phyloP scores from a whole-genome alignment of 1,284 basidiomycete genomes.

The Termitomyces sp. region DNA sequence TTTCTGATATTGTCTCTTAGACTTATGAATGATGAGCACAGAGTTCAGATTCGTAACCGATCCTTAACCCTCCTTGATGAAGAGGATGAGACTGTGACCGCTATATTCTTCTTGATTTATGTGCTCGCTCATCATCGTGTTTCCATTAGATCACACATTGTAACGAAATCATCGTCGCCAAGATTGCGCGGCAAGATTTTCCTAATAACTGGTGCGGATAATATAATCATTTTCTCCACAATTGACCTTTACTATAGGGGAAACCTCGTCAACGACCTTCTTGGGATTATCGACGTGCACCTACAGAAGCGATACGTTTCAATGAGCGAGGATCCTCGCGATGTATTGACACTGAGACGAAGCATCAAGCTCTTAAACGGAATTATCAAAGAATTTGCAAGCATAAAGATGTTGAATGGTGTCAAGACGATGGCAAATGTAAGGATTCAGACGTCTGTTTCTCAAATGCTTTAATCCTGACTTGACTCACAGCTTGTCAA shows the following conservation, averaged over 20 bases:
- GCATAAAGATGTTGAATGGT: conserved; percentile 62
- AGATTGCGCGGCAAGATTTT: conserved; percentile 69
- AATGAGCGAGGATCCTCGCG: conserved; percentile 35
- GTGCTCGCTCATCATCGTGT: conserved; percentile 3
- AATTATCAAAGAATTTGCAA: conserved; percentile 63
- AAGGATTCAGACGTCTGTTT: conserved; percentile 13
- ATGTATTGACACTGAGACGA: conserved; percentile 54
- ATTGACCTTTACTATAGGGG: conserved; percentile 42
- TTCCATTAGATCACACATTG: conserved; percentile 61
- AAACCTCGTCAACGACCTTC: conserved; percentile 53
- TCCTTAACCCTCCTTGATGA: conserved; percentile 65
- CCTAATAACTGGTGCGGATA: conserved; percentile 58
- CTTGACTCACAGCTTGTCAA: conserved; percentile 45
- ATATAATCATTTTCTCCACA: background rate
- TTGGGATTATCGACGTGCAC: conserved; percentile 47
- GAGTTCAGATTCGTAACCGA: conserved; percentile 52
- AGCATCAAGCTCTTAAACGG: conserved; percentile 58
- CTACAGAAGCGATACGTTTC: conserved; percentile 45
- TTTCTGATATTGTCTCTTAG: conserved; percentile 32
- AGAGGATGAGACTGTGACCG: conserved; percentile 61
- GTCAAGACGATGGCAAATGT: conserved; percentile 63
- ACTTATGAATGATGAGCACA: conserved; percentile 60
- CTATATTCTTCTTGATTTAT: conserved; percentile 1
- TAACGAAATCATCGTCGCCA: conserved; percentile 65
- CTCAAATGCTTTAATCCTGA: background rate